Evolutionary conservation across 805 yeast genomes (phyloP), one percentile per base, ranked within the genome.

Genomic region (Tetrapisispora taiwanensis): DNA sequence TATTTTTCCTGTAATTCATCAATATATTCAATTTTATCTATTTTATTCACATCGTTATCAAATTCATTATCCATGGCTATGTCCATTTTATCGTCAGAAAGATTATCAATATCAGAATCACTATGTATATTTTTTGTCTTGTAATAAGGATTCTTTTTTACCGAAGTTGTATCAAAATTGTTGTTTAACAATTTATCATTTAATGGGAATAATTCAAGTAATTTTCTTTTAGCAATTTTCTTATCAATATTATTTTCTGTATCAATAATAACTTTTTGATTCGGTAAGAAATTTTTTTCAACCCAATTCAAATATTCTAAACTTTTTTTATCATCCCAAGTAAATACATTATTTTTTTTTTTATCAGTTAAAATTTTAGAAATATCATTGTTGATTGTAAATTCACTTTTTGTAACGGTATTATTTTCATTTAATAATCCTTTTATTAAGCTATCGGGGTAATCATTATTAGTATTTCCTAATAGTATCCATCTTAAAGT

Each of bases 221-320:
- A 49, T 45, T 57, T 59, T 39, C 59, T 52, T 32, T 45, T 48
- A 17, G 62, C 64, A 42, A 62, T 62, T 35, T 44, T 54, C 36
- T 59, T 54, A 46, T 62, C 67, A 28, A 62, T 51, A 4, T 52
- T 48, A 9, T 39, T 36, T n/a, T 51, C 51, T n/a, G 17, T 30
- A 15, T 52, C 40, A 7, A 19, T 14, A 12, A 41, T 37, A 14
- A 41, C 28, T 9, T 31, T n/a, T 35, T 53, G 54, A 12, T 42
- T 33, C 1, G 54, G 48, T 22, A 60, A 43, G 39, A 56, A 54
- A 14, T 47, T 41, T 8, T 48, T 33, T 35, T 62, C 59, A 12
- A 60, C 37, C 66, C 66, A 62, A 20, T 53, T 48, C 27, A 62
- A 46, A 46, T 59, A 62, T 17, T 50, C 44, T 2, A 46, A 30